Evolutionary conservation across 129 eudicot genomes (phyloP), one percentile per base, ranked within the genome.

Genomic region (Saussurea involucrata): DNA sequence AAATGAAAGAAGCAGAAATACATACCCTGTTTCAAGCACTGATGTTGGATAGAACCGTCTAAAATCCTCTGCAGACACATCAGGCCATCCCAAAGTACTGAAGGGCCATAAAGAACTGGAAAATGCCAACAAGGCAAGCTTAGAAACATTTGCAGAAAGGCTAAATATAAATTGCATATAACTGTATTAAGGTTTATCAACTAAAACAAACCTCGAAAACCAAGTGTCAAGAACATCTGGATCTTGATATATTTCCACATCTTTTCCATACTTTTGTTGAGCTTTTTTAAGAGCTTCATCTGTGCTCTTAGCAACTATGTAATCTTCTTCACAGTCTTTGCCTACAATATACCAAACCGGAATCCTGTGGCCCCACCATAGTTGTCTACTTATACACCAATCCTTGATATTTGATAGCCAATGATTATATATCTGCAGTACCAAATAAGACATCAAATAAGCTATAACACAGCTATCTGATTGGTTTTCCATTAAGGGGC

Each of bases 291-390:
- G 79, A 76, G 99, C 99, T 84, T 92, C 99, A 68, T 92, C 95
- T 1, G 74, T 36, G 77, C 76, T 86, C 77, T 82, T 81, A 77
- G 96, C 96, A 88, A 92, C 99, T 73, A 95, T 85, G 76, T 88
- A 95, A 28, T 92, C 97, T 69, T 92, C 96, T 76, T 95, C 99
- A 83, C 81, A 78, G 57, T 92, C 96, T 84, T 85, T 90, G 27
- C 97, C 96, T 40, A 74, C 96, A 55, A 95, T 83, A 77, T 95
- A 95, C 99, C 99, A 95, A 57, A 92, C 99, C 53, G 99, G 99
- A 80, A 95, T 92, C 53, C 97, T 95, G 83, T 95, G 99, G 64
- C 99, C 99, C 99, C 99, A 95, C 99, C 99, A 95, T 34, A 95
- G 79, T 76, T 95, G 99, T 76, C 99, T 83, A 83, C 97, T 92